A percentile compares a stretch with the other conserved stretches of the same genome.
These are phyloP conservation scores for Vanderwaltozyma yarrowii DNA, from an alignment of 805 yeast genomes.

Conservation along the genomic window DNA sequence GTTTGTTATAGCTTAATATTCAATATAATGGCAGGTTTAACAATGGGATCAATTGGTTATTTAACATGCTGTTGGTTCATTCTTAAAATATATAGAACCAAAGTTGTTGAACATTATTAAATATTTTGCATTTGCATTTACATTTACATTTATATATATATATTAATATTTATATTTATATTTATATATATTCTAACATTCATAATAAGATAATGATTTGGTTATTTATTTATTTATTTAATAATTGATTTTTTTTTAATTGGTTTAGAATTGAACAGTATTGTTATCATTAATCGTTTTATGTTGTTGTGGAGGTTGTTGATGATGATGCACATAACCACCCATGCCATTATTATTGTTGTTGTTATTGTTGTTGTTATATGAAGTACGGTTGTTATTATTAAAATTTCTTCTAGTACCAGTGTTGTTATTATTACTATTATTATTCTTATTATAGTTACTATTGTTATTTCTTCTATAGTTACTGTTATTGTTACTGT, in stretches of 20 bases:
- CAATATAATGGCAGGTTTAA: conserved; percentile 50
- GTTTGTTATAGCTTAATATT: conserved; percentile 62
- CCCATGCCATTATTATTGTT: conserved; percentile 24
- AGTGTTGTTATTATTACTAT: conserved; percentile 20
- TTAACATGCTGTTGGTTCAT: conserved; percentile 59
- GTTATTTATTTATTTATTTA: too few relatives aligned
- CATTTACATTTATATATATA: not conserved
- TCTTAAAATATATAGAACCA: conserved; percentile 27
- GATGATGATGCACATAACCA: conserved; percentile 24
- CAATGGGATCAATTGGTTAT: conserved; percentile 69
- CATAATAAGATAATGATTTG: too few relatives aligned
- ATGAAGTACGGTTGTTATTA: not conserved
- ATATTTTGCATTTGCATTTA: not conserved
- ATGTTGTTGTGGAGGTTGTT: conserved; percentile 1
- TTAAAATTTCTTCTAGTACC: conserved; percentile 7
- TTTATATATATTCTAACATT: not conserved
- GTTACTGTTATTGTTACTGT: conserved; percentile 12
- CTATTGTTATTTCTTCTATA: conserved; percentile 23
- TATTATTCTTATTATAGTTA: conserved; percentile 11
- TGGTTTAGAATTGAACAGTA: not conserved
- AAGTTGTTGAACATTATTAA: not conserved
- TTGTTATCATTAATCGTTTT: not conserved
- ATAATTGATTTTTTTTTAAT: too few relatives aligned
- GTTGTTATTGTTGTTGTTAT: conserved; percentile 8
- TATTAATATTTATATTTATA: not conserved